A percentile compares a stretch with the other conserved stretches of the same genome.
These are phyloP conservation scores for Breviolum minutum DNA, from an alignment of 73 alveolate genomes.

Conservation along the genomic window DNA sequence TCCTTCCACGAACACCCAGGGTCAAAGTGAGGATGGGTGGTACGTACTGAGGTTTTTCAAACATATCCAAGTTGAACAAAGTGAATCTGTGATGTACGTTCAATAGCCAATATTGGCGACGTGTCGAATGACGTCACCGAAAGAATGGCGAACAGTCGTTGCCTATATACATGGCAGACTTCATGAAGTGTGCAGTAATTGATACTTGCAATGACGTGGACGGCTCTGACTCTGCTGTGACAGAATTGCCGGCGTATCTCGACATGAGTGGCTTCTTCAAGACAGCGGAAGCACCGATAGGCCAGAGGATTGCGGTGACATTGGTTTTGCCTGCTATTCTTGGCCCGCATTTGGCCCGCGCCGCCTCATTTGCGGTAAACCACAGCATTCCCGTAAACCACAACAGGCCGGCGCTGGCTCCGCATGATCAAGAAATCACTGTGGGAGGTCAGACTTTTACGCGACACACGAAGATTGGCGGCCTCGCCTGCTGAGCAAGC, in stretches of 20 bases:
- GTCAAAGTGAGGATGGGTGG: too few species aligned
- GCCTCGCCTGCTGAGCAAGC: too few species aligned
- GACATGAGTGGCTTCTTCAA: constrained; percentile 16
- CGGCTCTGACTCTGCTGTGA: neutral
- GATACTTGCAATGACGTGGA: neutral
- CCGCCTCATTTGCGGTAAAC: too few species aligned
- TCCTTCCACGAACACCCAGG: too few species aligned
- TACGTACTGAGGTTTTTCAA: too few species aligned
- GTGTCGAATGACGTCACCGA: constrained; percentile 9
- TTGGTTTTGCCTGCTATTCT: neutral
- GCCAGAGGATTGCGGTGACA: constrained; percentile 9
- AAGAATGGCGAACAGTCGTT: neutral
- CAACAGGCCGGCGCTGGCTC: too few species aligned
- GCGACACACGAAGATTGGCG: too few species aligned
- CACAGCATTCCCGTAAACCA: too few species aligned
- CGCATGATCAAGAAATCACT: too few species aligned
- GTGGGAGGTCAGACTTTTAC: too few species aligned
- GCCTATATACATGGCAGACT: neutral
- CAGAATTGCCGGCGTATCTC: neutral
- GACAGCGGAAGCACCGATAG: neutral
- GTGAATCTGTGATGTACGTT: too few species aligned
- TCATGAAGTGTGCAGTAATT: neutral
- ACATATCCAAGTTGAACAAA: too few species aligned
- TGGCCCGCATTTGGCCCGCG: neutral
- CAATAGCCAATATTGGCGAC: constrained; percentile 8